These are phyloP conservation scores for Saturnispora bothae DNA, from an alignment of 805 yeast genomes.

Conservation along the genomic window DNA sequence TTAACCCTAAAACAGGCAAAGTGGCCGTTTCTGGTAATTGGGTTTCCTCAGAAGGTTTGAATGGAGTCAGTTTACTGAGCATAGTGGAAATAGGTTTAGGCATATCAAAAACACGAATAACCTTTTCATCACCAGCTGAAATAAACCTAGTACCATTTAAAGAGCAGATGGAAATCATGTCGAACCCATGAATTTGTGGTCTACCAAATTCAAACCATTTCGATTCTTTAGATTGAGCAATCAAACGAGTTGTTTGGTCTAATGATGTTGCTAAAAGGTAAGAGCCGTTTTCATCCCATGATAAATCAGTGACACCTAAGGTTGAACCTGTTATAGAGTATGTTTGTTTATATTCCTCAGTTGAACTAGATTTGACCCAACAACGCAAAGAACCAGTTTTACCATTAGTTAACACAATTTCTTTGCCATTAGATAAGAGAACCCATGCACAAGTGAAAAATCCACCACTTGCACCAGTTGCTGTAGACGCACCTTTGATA, in stretches of 20 bases:
- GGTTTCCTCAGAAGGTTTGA: not conserved
- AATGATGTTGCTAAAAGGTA: conserved; percentile 69
- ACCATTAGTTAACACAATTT: conserved; percentile 68
- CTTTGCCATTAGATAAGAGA: conserved; percentile 19
- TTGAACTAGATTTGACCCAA: conserved; percentile 38
- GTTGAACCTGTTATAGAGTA: conserved; percentile 70
- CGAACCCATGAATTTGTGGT: conserved; percentile 98
- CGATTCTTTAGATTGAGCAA: conserved; percentile 47
- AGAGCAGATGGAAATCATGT: conserved; percentile 72
- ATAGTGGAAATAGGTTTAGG: conserved; percentile 68
- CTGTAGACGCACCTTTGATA: conserved; percentile 94
- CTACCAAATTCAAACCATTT: conserved; percentile 87
- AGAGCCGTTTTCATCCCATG: conserved; percentile 62
- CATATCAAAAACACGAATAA: conserved; percentile 77
- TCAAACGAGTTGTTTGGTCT: conserved; percentile 88
- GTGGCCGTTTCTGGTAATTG: conserved; percentile 67
- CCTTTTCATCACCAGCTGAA: conserved; percentile 94
- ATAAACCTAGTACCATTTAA: conserved; percentile 56
- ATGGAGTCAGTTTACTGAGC: conserved; percentile 26
- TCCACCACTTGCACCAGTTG: conserved; percentile 84
- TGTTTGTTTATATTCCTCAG: conserved; percentile 24
- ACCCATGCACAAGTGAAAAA: conserved; percentile 67
- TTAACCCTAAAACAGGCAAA: conserved; percentile 85
- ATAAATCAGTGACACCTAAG: conserved; percentile 62
- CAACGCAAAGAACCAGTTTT: conserved; percentile 87